Percentiles rank a stretch among this genome's conserved stretches.
phyloP scores from a whole-genome alignment of 441 rosid species.

The Flueggea neowawraea region DNA sequence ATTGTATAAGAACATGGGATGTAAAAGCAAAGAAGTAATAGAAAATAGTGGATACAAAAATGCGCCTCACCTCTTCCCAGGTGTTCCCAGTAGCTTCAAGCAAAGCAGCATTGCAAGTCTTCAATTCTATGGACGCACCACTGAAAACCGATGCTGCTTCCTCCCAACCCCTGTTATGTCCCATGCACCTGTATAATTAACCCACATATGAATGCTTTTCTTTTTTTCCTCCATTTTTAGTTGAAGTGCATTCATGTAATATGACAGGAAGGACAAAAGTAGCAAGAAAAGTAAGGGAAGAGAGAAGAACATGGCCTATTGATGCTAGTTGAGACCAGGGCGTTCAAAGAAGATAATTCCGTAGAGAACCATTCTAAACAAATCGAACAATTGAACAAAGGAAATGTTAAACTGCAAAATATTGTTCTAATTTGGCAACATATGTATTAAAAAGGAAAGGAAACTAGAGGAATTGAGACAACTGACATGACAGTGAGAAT shows the following conservation, averaged over 20 bases:
- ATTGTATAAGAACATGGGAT: too few species aligned
- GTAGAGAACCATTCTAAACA: too few species aligned
- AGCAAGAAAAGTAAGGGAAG: too few species aligned
- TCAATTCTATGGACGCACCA: conserved; percentile 69
- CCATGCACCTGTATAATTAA: conserved; percentile 75
- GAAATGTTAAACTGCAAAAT: too few species aligned
- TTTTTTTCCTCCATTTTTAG: background rate
- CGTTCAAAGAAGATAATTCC: too few species aligned
- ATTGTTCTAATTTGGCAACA: too few species aligned
- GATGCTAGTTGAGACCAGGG: too few species aligned
- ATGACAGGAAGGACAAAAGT: too few species aligned
- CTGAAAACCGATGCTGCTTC: conserved; percentile 91
- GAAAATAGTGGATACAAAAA: background rate
- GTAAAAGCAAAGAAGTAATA: background rate
- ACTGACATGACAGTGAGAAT: conserved; percentile 79
- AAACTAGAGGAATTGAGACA: background rate
- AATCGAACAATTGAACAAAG: too few species aligned
- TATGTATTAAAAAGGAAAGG: too few species aligned
- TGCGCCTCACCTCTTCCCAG: conserved; percentile 78
- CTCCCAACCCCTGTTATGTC: conserved; percentile 98
- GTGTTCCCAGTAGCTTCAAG: conserved; percentile 86
- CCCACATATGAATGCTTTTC: background rate
- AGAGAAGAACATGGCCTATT: too few species aligned
- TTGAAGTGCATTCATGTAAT: too few species aligned
- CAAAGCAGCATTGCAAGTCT: conserved; percentile 98